A percentile compares a stretch with the other conserved stretches of the same genome.
Conservation (phyloP, 2,329 filamentous ascomycete genomes). For the Pseudopyrenochaeta lycopersici region DNA sequence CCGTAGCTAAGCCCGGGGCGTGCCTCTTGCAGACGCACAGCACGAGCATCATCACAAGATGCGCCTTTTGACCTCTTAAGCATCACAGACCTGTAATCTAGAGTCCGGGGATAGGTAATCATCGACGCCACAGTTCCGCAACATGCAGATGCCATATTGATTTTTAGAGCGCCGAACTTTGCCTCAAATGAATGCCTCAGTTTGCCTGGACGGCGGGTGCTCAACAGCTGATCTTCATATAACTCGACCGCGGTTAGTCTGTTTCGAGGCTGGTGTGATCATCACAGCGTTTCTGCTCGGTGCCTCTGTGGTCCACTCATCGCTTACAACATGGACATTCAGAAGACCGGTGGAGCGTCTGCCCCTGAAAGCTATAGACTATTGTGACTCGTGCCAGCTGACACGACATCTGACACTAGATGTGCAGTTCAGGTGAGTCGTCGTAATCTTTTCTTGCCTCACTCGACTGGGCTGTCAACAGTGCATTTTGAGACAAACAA, state of each 20-base stretch:
- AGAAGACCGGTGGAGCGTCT: constrained; percentile 6
- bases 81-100: constrained; percentile 30
- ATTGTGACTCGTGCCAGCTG: constrained; percentile 46
- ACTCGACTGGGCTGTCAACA: constrained; percentile 12
- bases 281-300: constrained; percentile 22
- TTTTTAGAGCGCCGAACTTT: constrained; percentile 28
- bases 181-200: constrained; percentile 17
- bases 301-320: constrained; percentile 22
- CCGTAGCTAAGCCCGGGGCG: constrained; percentile 22
- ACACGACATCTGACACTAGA: constrained; percentile 35
- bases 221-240: constrained; percentile 21
- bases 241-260: constrained; percentile 10
- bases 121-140: constrained; percentile 47
- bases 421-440: constrained; percentile 28
- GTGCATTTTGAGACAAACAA: constrained; percentile 17
- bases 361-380: constrained; percentile 43
- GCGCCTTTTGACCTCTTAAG: constrained; percentile 25
- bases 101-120: constrained; percentile 32
- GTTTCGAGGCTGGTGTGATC: constrained; percentile 25
- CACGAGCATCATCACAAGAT: constrained; percentile 43
- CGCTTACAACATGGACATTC: constrained; percentile 5
- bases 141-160: constrained; percentile 40
- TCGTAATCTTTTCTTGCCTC: constrained; percentile 28
- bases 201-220: constrained; percentile 13
- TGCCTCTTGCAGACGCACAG: constrained; percentile 24